phyloP scores from a whole-genome alignment of 805 yeast genomes.

The Wickerhamiella sergipiensis region DNA sequence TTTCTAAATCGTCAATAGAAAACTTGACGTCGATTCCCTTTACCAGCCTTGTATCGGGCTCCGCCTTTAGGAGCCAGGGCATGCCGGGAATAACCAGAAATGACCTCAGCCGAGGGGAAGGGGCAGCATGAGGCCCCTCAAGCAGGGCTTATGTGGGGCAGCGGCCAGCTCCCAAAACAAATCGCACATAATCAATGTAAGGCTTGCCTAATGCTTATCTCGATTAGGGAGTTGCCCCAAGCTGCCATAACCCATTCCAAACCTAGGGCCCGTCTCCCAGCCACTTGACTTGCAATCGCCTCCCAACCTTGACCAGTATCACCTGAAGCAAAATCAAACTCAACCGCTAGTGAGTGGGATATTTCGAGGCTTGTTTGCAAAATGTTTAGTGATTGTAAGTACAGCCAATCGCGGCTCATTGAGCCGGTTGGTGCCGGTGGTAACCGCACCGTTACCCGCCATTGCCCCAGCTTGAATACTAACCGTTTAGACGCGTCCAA shows the following conservation, averaged over 20 bases:
- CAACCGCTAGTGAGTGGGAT: not conserved
- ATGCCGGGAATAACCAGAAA: not conserved
- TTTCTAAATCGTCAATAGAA: conserved; percentile 31
- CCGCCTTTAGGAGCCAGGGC: conserved; percentile 42
- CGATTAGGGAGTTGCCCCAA: not conserved
- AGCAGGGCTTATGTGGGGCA: no score
- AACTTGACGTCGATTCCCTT: conserved; percentile 38
- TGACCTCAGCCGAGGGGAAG: not conserved
- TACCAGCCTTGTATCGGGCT: conserved; percentile 37
- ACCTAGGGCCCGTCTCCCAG: not conserved
- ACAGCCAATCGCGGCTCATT: not conserved
- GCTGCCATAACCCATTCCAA: not conserved
- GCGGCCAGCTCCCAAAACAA: not conserved
- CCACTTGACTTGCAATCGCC: not conserved
- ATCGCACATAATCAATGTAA: not conserved
- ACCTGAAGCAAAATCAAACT: not conserved
- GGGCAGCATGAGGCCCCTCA: no score
- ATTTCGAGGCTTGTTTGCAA: not conserved
- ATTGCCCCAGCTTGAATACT: not conserved
- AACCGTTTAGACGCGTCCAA: conserved; percentile 23
- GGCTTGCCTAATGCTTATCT: not conserved
- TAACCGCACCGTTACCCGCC: no score
- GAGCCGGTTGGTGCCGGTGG: not conserved
- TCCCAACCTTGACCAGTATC: not conserved
- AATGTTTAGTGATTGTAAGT: conserved; percentile 14